Conservation (phyloP, 495 filamentous ascomycete species). For the Hyaloscypha hepaticicola region DNA sequence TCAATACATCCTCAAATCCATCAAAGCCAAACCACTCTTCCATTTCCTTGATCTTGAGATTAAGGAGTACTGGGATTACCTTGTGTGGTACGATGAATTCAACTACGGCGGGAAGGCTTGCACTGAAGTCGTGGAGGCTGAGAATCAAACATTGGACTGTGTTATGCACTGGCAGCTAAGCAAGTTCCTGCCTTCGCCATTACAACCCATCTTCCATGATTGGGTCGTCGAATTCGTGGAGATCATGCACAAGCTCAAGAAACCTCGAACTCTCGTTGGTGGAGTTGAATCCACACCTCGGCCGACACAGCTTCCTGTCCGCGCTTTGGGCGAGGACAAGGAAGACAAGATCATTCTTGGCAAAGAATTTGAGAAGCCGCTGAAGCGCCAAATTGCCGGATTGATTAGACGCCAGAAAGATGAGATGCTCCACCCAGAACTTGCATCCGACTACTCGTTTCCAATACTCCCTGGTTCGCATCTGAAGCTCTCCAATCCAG, state of each 20-base stretch:
- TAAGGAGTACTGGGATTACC: slow-evolving; percentile 99
- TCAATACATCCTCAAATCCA: slow-evolving; percentile 95
- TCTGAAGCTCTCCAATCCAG: slow-evolving; percentile 65
- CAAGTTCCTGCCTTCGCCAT: slow-evolving; percentile 76
- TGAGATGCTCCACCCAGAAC: slow-evolving; percentile 85
- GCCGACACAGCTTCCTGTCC: slow-evolving; percentile 72
- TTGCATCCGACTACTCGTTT: slow-evolving; percentile 85
- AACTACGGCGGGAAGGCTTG: slow-evolving; percentile 97
- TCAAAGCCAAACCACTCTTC: slow-evolving; percentile 91
- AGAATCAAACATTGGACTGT: slow-evolving; percentile 83
- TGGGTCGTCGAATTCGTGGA: slow-evolving; percentile 95
- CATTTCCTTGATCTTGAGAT: slow-evolving; percentile 97
- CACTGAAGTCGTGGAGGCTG: slow-evolving; percentile 73
- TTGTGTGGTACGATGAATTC: slow-evolving; percentile 99
- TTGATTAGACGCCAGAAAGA: slow-evolving; percentile 81
- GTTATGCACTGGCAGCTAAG: slow-evolving; percentile 98
- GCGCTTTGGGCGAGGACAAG: slow-evolving; percentile 57
- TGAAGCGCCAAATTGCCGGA: slow-evolving; percentile 81
- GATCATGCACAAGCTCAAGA: slow-evolving; percentile 85
- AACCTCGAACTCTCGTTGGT: slow-evolving; percentile 50
- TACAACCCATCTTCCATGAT: slow-evolving; percentile 85
- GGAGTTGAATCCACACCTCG: slow-evolving; percentile 61
- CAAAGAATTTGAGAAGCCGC: slow-evolving; percentile 77
- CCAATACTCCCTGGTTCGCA: slow-evolving; percentile 81
- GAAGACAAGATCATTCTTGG: slow-evolving; percentile 63